Base-by-base conservation (phyloP, 2,329 filamentous ascomycete genomes). In the Monilinia laxa region DNA sequence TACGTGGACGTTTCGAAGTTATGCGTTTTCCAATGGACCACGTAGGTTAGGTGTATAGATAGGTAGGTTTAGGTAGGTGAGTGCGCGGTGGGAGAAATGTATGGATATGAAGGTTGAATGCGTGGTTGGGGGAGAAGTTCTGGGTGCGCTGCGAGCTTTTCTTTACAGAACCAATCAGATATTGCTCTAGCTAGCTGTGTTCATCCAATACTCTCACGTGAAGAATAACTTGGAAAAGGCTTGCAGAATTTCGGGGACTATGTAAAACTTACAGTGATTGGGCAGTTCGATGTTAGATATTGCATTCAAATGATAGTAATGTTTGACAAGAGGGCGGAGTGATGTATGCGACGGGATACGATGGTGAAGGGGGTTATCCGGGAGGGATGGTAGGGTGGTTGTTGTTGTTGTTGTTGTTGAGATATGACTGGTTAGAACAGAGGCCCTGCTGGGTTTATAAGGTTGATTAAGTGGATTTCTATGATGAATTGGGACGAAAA, bases 1-100 rank as follows among this genome's bases (percentile, higher is more conserved):
- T 74, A 75, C 74, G 74, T 76, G 74, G 68, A 71, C 71, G 62
- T 67, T 70, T 64, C 67, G 68, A 71, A 62, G 67, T 67, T 47
- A 68, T 66, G 69, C 66, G 72, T 69, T 62, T 63, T 70, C 66
- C 62, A 65, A 67, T 54, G 65, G 72, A 71, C 71, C 74, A 75
- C 73, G 74, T 75, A 60, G 57, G 31, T 6, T 49, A 49, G 31
- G 42, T 60, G 57, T 60, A 49, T 59, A 59, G 31, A n/a, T 47
- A 73, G 72, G 73, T 28, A n/a, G n/a, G n/a, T 35, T 35, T 68
- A 52, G 60, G 49, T 63, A 63, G 38, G 60, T 64, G 62, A 62
- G 47, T 68, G 52, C 66, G 62, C 66, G 68, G 67, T 67, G 52
- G 60, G 67, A 62, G 64, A 62, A 67, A 58, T 68, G 66, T 64